These are phyloP conservation scores for Trypanosomatidae sp. DNA, from an alignment of 208 protist genomes.

Conservation along the genomic window DNA sequence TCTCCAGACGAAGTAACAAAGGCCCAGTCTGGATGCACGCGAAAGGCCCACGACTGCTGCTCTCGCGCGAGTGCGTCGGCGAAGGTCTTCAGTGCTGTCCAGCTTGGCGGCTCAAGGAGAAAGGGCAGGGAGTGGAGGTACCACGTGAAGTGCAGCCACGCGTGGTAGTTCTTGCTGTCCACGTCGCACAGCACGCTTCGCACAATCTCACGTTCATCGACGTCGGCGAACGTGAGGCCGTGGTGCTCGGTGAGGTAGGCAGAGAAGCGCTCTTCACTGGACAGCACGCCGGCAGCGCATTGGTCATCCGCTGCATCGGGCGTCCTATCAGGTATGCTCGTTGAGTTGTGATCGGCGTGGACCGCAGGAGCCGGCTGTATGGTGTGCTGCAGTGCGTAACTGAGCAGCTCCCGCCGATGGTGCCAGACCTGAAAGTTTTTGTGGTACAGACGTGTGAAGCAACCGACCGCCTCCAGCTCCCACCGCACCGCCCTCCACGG, in stretches of 20 bases:
- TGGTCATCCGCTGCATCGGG: background rate
- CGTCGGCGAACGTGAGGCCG: slow-evolving; percentile 43
- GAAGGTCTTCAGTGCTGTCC: slow-evolving; percentile 4
- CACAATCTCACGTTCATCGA: slow-evolving; percentile 61
- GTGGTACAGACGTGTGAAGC: slow-evolving; percentile 45
- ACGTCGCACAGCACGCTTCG: slow-evolving; percentile 33
- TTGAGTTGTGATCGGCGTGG: too few relatives aligned
- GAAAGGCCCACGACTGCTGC: slow-evolving; percentile 2
- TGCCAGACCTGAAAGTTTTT: slow-evolving; percentile 91
- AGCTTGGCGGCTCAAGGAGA: slow-evolving; percentile 37
- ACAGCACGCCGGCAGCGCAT: background rate
- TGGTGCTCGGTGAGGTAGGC: slow-evolving; percentile 31
- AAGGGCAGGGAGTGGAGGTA: slow-evolving; percentile 69
- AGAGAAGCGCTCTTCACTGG: slow-evolving; percentile 11
- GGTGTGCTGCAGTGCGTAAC: slow-evolving; percentile 35
- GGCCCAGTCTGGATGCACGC: slow-evolving; percentile 16
- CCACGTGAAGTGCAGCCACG: slow-evolving; percentile 76
- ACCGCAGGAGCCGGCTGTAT: too few relatives aligned
- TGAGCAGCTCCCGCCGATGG: slow-evolving; percentile 62
- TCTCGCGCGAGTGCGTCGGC: background rate
- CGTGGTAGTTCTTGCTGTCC: slow-evolving; percentile 87
- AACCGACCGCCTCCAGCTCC: slow-evolving; percentile 47
- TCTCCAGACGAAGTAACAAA: background rate
- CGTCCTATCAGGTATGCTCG: background rate
- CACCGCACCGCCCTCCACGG: slow-evolving; percentile 67